phyloP scores from a whole-genome alignment of 2,329 filamentous ascomycete genomes.

The Aspergillus sp. region DNA sequence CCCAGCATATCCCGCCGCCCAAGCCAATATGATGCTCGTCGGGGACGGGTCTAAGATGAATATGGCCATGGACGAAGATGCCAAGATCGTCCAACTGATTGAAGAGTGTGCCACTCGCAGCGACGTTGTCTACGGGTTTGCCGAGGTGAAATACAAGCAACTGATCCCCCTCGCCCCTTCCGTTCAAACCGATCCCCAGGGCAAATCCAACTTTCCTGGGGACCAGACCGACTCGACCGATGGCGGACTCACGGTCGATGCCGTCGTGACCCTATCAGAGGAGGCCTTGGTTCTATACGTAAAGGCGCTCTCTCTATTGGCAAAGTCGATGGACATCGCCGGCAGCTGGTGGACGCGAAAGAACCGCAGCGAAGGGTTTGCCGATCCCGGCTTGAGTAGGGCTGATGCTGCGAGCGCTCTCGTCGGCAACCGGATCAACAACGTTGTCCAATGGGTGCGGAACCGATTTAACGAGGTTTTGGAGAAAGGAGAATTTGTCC shows the following conservation, averaged over 20 bases:
- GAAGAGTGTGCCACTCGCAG: slow-evolving; percentile 91
- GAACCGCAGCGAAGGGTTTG: slow-evolving; percentile 61
- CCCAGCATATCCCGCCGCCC: slow-evolving; percentile 75
- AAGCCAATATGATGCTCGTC: slow-evolving; percentile 65
- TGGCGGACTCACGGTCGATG: slow-evolving; percentile 79
- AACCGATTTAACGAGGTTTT: slow-evolving; percentile 93
- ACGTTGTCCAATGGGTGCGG: slow-evolving; percentile 93
- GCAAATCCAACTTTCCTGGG: slow-evolving; percentile 28
- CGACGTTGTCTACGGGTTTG: slow-evolving; percentile 95
- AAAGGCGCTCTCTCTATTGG: slow-evolving; percentile 84
- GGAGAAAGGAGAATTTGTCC: slow-evolving; percentile 94
- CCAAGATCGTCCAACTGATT: slow-evolving; percentile 72
- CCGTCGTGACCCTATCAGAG: slow-evolving; percentile 82
- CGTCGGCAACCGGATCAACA: slow-evolving; percentile 74
- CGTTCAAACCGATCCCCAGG: slow-evolving; percentile 35
- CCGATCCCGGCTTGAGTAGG: slow-evolving; percentile 45
- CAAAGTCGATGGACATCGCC: slow-evolving; percentile 93
- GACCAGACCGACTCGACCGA: slow-evolving; percentile 59
- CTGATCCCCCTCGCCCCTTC: slow-evolving; percentile 86
- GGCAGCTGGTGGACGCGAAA: slow-evolving; percentile 87
- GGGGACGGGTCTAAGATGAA: slow-evolving; percentile 63
- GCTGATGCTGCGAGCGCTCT: slow-evolving; percentile 51
- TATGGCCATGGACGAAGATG: slow-evolving; percentile 72
- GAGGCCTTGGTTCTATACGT: slow-evolving; percentile 95
- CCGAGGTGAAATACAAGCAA: slow-evolving; percentile 97